These are phyloP conservation scores for Coniochaeta pulveracea DNA, from an alignment of 2,329 filamentous ascomycete genomes.

Conservation along the genomic window DNA sequence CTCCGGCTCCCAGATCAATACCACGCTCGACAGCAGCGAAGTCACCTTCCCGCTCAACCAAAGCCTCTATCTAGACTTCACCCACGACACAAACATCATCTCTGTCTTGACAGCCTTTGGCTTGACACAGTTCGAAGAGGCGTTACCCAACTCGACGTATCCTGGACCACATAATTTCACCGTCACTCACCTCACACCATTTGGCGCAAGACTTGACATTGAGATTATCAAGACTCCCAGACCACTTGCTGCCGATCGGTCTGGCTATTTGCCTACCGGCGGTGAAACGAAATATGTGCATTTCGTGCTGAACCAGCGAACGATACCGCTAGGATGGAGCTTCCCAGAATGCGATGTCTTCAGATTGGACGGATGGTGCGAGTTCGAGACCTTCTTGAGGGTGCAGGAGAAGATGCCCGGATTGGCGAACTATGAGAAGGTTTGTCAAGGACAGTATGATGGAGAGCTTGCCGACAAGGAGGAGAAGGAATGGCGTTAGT, in stretches of 20 bases:
- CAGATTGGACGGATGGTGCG: constrained; percentile 67
- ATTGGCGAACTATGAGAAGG: constrained; percentile 49
- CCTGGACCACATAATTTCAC: constrained; percentile 50
- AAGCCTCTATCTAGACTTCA: constrained; percentile 65
- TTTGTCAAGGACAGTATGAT: constrained; percentile 51
- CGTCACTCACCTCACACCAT: constrained; percentile 58
- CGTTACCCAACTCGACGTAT: constrained; percentile 43
- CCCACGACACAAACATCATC: constrained; percentile 65
- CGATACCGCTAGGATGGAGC: constrained; percentile 55
- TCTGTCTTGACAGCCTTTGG: constrained; percentile 62
- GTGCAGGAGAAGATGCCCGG: constrained; percentile 47
- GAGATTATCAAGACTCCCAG: constrained; percentile 59
- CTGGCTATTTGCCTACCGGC: constrained; percentile 36
- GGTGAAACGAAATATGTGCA: constrained; percentile 58
- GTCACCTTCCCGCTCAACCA: constrained; percentile 66
- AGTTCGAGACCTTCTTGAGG: constrained; percentile 55
- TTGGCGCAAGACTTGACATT: constrained; percentile 62
- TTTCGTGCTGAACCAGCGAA: constrained; percentile 65
- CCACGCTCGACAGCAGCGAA: constrained; percentile 57
- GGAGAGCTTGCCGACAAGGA: constrained; percentile 1
- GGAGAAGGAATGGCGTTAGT: constrained; percentile 1
- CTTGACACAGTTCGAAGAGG: constrained; percentile 53
- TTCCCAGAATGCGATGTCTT: constrained; percentile 50
- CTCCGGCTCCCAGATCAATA: constrained; percentile 50
- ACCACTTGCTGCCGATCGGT: constrained; percentile 45